Evolutionary conservation across 2,329 filamentous ascomycete genomes (phyloP).

Genomic region (Ophiocordyceps australis): DNA sequence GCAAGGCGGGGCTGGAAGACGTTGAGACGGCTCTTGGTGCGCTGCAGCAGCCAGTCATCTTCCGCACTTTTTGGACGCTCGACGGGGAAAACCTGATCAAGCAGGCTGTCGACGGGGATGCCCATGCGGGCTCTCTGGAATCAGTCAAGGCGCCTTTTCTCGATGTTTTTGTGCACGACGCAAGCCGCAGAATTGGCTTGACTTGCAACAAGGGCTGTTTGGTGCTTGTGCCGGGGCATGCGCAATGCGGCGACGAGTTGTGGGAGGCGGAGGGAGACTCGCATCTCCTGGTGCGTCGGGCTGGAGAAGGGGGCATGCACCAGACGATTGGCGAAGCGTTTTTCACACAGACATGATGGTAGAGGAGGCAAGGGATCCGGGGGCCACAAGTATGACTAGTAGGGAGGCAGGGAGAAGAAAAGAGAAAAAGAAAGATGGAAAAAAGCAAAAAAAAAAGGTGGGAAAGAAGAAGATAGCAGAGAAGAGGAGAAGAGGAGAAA

Average conservation of each 20-base stretch:
- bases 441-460: too few species aligned
- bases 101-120: conserved; percentile 10
- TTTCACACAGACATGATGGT: neutral
- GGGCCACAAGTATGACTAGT: too few species aligned
- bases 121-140: conserved; percentile 6
- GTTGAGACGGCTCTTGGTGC: conserved; percentile 13
- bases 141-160: conserved; percentile 10
- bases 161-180: conserved; percentile 8
- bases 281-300: neutral
- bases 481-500: too few species aligned
- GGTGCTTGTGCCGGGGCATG: conserved; percentile 9
- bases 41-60: conserved; percentile 12
- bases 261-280: conserved; percentile 7
- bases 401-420: too few species aligned
- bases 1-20: conserved; percentile 14
- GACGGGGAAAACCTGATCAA: conserved; percentile 14
- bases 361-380: too few species aligned
- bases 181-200: conserved; percentile 8
- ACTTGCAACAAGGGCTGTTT: conserved; percentile 9
- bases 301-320: neutral
- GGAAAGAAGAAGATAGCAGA: too few species aligned
- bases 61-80: conserved; percentile 15
- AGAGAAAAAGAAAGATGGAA: too few species aligned
- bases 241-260: conserved; percentile 10
- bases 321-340: conserved; percentile 1